Base-by-base conservation (phyloP, 2,329 filamentous ascomycete genomes). In the Colletotrichum gigasporum region DNA sequence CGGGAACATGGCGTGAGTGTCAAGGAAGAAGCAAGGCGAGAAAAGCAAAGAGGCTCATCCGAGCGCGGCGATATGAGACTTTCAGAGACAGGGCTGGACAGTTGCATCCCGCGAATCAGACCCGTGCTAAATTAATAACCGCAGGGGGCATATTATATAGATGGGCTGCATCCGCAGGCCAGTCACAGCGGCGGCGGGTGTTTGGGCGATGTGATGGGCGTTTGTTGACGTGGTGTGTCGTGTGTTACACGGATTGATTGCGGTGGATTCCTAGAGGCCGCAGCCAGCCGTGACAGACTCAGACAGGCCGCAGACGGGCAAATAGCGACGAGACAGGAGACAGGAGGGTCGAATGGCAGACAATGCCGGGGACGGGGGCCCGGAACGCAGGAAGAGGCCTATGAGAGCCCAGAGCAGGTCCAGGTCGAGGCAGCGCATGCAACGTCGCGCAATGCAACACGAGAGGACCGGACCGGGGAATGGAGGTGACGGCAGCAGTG, bases 51-150 rank as follows among this genome's bases (percentile, higher is more conserved):
- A 37, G 44, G n/a, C 16, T 39, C 28, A 42, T 50, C 41, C 48
- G 47, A 64, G 62, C 56, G 50, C 56, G 32, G 48, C 48, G 47
- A 39, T 35, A 48, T 61, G 50, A 61, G 62, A 50, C 42, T 47
- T 44, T 54, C 10, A 61, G 56, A 64, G 62, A 61, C 56, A 64
- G 16, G 47, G 30, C 55, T 30, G 54, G 56, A 64, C 62, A 64
- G 57, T 42, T 14, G 56, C 47, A 61, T 59, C 50, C 41, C 39
- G 42, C 62, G 41, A 61, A 50, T 61, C 50, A 39, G 28, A 42
- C 6, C 14, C 11, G 34, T 50, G 50, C 28, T 44, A 53, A 55
- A 37, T 64, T 37, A 48, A 37, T 61, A 35, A 42, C 42, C 48
- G 56, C 62, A 64, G 42, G 56, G 48, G 35, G 62, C 47, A 22